Conservation (phyloP, 768 basidiomycete species). For the Calocera viscosa region DNA sequence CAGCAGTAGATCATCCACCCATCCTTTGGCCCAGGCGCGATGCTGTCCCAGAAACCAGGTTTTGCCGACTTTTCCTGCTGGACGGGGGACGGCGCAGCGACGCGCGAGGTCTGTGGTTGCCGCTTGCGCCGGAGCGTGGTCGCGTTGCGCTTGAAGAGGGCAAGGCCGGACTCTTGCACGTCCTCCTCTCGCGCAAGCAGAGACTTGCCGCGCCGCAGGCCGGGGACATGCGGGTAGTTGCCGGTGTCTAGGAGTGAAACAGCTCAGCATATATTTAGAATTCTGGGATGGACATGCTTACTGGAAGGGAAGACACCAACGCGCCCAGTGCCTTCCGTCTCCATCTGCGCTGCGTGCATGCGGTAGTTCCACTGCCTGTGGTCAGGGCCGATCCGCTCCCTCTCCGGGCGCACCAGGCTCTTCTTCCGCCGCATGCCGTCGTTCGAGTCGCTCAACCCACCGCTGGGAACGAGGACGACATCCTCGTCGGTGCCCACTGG, state of each 20-base stretch:
- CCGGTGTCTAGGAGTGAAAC: constrained; percentile 48
- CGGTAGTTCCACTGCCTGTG: constrained; percentile 94
- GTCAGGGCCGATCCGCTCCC: constrained; percentile 90
- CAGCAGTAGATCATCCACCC: constrained; percentile 94
- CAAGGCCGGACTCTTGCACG: constrained; percentile 77
- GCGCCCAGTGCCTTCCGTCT: constrained; percentile 49
- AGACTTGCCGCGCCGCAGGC: constrained; percentile 73
- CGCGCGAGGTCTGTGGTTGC: constrained; percentile 32
- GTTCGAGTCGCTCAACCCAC: not conserved
- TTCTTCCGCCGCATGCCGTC: constrained; percentile 54
- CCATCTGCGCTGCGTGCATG: constrained; percentile 66
- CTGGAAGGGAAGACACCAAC: constrained; percentile 71
- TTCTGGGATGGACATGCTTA: constrained; percentile 33
- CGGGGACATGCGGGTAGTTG: constrained; percentile 47
- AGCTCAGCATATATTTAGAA: not conserved
- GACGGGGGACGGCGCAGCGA: constrained; percentile 30
- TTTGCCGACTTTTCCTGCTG: constrained; percentile 33
- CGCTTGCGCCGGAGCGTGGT: constrained; percentile 59
- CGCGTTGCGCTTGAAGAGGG: constrained; percentile 77
- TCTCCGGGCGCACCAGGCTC: constrained; percentile 80
- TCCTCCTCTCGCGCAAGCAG: constrained; percentile 85
- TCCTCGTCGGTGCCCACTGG: not conserved
- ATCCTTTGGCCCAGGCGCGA: constrained; percentile 77
- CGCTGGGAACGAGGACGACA: not conserved
- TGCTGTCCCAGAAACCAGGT: constrained; percentile 51